Conservation (phyloP, 2,329 filamentous ascomycete species). For the Westerdykella ornata region DNA sequence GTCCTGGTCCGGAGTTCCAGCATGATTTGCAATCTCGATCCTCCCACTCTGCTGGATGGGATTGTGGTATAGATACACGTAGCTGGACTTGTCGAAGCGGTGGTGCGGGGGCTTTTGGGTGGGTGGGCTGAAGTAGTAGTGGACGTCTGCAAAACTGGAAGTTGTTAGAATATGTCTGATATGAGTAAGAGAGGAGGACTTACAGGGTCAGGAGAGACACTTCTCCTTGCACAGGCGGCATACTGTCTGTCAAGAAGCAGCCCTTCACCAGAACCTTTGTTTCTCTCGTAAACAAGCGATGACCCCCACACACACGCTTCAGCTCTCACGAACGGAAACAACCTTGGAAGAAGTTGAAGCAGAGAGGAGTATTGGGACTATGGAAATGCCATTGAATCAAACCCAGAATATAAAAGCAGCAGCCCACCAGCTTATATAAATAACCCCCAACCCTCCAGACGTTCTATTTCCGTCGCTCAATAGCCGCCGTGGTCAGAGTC, state of each 20-base stretch:
- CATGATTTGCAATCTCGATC: constrained; percentile 68
- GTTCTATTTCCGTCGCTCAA: constrained; percentile 32
- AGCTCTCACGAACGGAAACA: too few species aligned
- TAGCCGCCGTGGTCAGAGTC: constrained; percentile 24
- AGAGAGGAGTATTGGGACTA: neutral
- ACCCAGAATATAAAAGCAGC: too few species aligned
- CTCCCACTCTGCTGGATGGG: constrained; percentile 60
- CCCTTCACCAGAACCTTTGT: neutral
- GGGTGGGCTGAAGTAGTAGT: constrained; percentile 70
- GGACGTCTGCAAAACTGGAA: constrained; percentile 65
- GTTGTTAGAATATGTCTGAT: constrained; percentile 14
- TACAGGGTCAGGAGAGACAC: constrained; percentile 44
- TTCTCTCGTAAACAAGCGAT: neutral
- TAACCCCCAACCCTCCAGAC: neutral
- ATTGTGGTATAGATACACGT: constrained; percentile 74
- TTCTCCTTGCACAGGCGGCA: constrained; percentile 46
- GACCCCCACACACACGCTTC: neutral
- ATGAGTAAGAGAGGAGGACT: constrained; percentile 20
- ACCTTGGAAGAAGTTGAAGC: too few species aligned
- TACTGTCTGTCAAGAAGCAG: constrained; percentile 16
- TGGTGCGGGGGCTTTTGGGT: constrained; percentile 64
- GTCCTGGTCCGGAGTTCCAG: constrained; percentile 69
- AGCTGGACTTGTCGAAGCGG: constrained; percentile 72
- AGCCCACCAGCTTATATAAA: neutral
- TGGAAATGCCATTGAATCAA: neutral